Evolutionary conservation across 768 basidiomycete genomes (phyloP), one percentile per base, ranked within the genome.

Genomic region (Asterophora lycoperdoides): DNA sequence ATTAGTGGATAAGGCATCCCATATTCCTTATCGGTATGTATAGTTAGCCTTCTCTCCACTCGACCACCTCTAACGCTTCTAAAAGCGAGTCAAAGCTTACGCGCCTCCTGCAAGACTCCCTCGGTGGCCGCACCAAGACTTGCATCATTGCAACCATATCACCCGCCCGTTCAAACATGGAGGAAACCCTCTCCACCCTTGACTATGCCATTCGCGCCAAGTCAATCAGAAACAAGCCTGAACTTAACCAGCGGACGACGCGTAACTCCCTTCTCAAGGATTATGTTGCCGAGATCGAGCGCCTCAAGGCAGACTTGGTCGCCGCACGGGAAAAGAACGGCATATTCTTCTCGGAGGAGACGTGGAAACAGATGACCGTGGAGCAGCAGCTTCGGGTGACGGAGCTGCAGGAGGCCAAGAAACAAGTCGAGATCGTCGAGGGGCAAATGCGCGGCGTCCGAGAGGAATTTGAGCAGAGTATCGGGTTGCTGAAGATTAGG

Each of bases 91-190:
- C 95, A 2, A 98, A 98, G 63, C 85, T 99, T 45, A 99, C 96
- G 11, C 89, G 96, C 30, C 77, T 99, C 8, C 78, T 99, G 4
- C 95, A 98, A 84, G 96, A 99, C 68, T 99, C 96, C n/a, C 77
- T 99, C 4, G 96, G 96, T 5, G 96, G 96, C 0, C 80, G 84
- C 28, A 99, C 96, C 5, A 98, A 97, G 70, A 99, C 96, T 0
- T 95, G 93, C 59, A 93, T 99, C 61, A 89, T 99, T 53, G 96
- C 94, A 0, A 98, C 96, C 5, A 81, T 97, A 59, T 95, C 93
- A 8, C 95, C 96, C 1, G 89, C 92, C 4, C 83, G 90, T 18
- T 89, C 84, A 19, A 97, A 95, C 62, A 79, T 95, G 71, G 96
- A 99, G 66, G 96, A 98, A 68, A 98, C 96, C 0, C 79, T 96